Evolutionary conservation across 2,329 filamentous ascomycete species (phyloP), one percentile per base, ranked within the genome.

Genomic region (Chrysosporium keratinophilum): DNA sequence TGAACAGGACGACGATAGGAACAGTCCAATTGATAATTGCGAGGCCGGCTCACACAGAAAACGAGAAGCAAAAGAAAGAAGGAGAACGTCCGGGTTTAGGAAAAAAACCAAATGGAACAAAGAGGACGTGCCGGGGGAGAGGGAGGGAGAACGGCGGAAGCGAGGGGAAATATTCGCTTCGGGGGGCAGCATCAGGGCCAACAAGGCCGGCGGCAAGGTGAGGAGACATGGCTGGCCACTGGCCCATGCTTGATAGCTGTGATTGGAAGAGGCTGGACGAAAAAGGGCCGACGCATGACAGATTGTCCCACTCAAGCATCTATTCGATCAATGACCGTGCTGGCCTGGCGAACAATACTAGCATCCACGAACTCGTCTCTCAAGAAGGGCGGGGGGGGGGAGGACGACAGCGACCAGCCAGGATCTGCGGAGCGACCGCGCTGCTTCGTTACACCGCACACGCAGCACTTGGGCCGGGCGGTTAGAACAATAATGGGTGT

Each of bases 21-120:
- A 45, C 28, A 43, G 23, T n/a, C 15, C 17, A 43, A 7, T 42
- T 33, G 43, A 47, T 41, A 40, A 48, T 33, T 33, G 51, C 34
- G 51, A 49, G 45, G 34, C 51, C 51, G 35, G 51, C 51, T 52
- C 50, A 52, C 35, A 23, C 39, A 28, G 9, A 23, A 33, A 40
- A 23, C 31, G 42, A 34, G 34, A 48, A 54, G 40, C 28, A 41
- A 52, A 31, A 41, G 33, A 54, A 49, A 43, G 41, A 33, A 41
- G 15, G 7, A 53, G 23, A 46, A 43, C 23, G 15, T 20, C 11
- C 17, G 34, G 28, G n/a, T 45, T 20, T 5, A 34, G 37, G 12
- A 19, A 49, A 41, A 19, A 33, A 23, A 31, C n/a, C 19, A 15
- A 28, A 12, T 20, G 20, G 15, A 20, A 41, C 35, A 53, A 47